Evolutionary conservation across 139 green algal genomes (phyloP).

Genomic region (Dunaliella primolecta): DNA sequence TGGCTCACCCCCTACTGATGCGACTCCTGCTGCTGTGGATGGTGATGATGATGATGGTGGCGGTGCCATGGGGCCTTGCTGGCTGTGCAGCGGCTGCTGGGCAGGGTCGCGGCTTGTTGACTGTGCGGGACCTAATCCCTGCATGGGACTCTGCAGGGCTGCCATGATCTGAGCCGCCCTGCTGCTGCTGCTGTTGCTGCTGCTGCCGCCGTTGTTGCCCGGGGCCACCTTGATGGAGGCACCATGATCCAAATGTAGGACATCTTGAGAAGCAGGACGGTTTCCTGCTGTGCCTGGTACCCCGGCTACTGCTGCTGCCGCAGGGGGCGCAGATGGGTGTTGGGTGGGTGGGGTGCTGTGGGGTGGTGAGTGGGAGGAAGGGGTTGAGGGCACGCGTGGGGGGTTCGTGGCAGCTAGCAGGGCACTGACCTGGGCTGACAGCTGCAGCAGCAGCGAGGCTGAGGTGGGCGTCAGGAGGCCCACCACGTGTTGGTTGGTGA

Average conservation of each 20-base stretch:
- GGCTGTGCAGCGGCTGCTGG: too few species aligned
- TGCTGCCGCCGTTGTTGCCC: neutral
- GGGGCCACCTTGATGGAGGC: neutral
- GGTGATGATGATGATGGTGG: too few species aligned
- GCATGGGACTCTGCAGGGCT: neutral
- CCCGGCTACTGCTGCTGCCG: too few species aligned
- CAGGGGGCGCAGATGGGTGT: neutral
- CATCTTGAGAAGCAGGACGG: too few species aligned
- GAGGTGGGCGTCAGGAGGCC: conserved; percentile 43
- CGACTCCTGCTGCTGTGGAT: too few species aligned
- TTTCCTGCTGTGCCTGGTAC: neutral
- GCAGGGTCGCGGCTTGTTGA: too few species aligned
- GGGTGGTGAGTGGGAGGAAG: too few species aligned
- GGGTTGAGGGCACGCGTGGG: neutral
- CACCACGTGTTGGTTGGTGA: conserved; percentile 50
- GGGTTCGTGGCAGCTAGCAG: neutral
- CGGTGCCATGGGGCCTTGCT: too few species aligned
- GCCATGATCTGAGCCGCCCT: neutral
- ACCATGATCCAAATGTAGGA: too few species aligned
- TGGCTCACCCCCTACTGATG: too few species aligned
- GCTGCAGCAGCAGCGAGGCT: conserved; percentile 39
- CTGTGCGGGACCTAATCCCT: too few species aligned
- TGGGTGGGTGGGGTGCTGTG: too few species aligned
- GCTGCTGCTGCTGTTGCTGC: neutral
- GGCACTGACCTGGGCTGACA: conserved; percentile 29